Base-by-base conservation (phyloP, 2,329 filamentous ascomycete genomes). In the Sporothrix curviconia region DNA sequence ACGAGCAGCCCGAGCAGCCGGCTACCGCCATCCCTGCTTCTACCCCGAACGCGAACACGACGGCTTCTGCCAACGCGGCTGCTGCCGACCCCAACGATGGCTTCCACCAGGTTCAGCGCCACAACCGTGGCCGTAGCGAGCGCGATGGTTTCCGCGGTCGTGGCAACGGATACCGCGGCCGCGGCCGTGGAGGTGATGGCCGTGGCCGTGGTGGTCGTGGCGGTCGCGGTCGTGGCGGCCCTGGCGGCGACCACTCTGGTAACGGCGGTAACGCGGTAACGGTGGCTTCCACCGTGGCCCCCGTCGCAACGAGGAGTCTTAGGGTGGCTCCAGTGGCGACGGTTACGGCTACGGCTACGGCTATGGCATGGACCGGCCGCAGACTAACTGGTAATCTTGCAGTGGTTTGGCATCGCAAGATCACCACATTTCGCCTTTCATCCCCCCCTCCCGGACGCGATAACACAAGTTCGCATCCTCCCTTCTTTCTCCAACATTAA, bases 51-150 rank as follows among this genome's bases (percentile, higher is more conserved):
- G 34, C n/a, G 37, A 17, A 9, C 15, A 11, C 46, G 4, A 12
- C 11, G 2, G 12, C 71, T 28, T 22, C 15, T 9, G 19, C 36
- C 6, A 47, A 73, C 49, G 74, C 78, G 51, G 62, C 71, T 7
- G 64, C 71, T 8, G 62, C 71, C 22, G 76, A 78, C 25, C 60
- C 70, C 52, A 77, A 78, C 63, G 87, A 90, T 66, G 87, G 87
- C 24, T 91, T 90, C 77, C 84, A 86, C 59, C 83, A 86, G 66
- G 87, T 90, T 11, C 82, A 82, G 66, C 72, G 76, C 58, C 81
- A 82, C 66, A 81, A 81, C 70, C 78, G 78, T 59, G 76, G 76
- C 55, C 79, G 79, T 57, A 77, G 77, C 65, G 78, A 77, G 57
- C 76, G 80, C 51, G 80, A 74, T 36, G 67, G 68, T 39, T 72